Base-by-base conservation (phyloP, 441 rosid species). In the Theobroma grandiflorum region DNA sequence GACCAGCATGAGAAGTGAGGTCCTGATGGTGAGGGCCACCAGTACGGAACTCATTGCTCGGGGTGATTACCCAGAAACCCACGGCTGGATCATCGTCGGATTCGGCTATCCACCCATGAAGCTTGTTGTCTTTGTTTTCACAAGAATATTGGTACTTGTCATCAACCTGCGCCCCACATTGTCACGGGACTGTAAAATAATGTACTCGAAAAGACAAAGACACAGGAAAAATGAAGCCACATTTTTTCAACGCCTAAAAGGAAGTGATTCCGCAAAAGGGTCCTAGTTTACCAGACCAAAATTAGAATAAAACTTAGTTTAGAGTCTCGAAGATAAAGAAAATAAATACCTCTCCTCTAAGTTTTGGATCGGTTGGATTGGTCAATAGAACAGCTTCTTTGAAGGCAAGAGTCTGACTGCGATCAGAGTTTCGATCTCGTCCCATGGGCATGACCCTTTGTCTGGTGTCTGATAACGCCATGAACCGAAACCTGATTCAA, bases 301-400 rank as follows among this genome's bases (percentile, higher is more conserved):
- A 55, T 18, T 8, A 18, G 8, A 16, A 6, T n/a, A n/a, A 2
- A 2, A 3, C 7, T 63, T 5, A 20, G 20, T 4, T 52, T 52
- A 16, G 58, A 4, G 2, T 14, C 55, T 50, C 4, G 55, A 50
- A 50, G 59, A 53, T 4, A 53, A 7, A 7, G 55, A 50, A 38
- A 1, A 7, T 3, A 55, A 50, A 2, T 84, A 87, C 90, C 84
- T 85, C 84, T 78, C 90, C 90, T 85, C 84, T 88, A 53, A 95
- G 72, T 67, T 83, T 78, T 3, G 90, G 87, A 38, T 95, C 79
- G 16, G 6, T 66, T 16, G 99, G 98, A 59, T 87, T 74, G 50
- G 94, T 91, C 72, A 95, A 79, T 52, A 91, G 93, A 82, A 94
- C 97, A 72, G 98, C 98, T 90, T 94, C 90, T 72, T 80, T 84